phyloP scores from a whole-genome alignment of 2,329 filamentous ascomycete species.

The Hortaea sp. region DNA sequence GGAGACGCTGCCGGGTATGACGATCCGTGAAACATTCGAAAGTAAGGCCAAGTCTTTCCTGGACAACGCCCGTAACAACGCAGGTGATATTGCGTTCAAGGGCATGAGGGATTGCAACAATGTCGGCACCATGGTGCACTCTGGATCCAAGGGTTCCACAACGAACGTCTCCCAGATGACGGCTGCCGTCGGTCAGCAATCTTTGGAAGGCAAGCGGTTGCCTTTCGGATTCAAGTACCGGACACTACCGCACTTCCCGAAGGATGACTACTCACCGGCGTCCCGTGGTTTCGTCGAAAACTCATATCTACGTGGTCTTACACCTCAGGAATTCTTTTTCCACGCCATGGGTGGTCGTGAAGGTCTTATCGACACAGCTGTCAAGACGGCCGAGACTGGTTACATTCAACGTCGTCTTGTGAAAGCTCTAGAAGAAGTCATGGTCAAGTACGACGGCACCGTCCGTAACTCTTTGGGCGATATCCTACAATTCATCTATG shows the following conservation, averaged over 20 bases:
- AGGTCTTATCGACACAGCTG: conserved; percentile 97
- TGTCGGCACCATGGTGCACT: conserved; percentile 89
- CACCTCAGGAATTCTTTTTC: conserved; percentile 96
- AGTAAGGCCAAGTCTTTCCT: conserved; percentile 90
- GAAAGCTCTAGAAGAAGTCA: conserved; percentile 95
- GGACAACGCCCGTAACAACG: conserved; percentile 92
- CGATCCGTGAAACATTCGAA: conserved; percentile 95
- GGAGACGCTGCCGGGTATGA: conserved; percentile 95
- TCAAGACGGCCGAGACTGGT: conserved; percentile 98
- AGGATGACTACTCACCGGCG: conserved; percentile 97
- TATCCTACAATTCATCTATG: conserved; percentile 93
- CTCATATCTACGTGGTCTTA: conserved; percentile 91
- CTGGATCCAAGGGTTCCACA: conserved; percentile 94
- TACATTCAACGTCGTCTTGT: conserved; percentile 98
- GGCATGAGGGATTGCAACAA: conserved; percentile 95
- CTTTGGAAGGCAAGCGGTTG: conserved; percentile 96
- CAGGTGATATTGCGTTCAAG: conserved; percentile 83
- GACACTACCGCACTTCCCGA: conserved; percentile 93
- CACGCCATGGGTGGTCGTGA: conserved; percentile 99
- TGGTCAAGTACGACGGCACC: conserved; percentile 94
- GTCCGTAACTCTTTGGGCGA: conserved; percentile 95
- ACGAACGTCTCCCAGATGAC: conserved; percentile 99
- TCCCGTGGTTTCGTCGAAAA: conserved; percentile 98
- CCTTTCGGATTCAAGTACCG: conserved; percentile 99
- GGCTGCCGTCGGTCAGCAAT: conserved; percentile 93